Base-by-base conservation (phyloP, 1,284 basidiomycete species). In the Fomitiporia mediterranea region DNA sequence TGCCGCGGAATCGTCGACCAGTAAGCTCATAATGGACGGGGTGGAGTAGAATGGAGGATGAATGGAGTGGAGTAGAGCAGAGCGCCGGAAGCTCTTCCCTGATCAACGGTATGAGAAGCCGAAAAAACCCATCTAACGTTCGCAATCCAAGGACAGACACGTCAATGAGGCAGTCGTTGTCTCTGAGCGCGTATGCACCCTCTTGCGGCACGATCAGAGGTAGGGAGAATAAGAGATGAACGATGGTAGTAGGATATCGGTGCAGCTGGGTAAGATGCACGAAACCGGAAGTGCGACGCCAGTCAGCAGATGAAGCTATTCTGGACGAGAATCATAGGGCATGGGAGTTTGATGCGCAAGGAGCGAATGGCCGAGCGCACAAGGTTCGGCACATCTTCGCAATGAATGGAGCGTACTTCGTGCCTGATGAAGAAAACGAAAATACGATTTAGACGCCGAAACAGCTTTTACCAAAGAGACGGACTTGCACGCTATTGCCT, bases 1-100 rank as follows among this genome's bases (percentile, higher is more conserved):
- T 5, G 54, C 6, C 13, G 47, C 46, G 2, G 54, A 35, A 11
- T 42, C 54, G 27, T 55, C 46, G n/a, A 55, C 54, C 17, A 23
- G 11, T 7, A 55, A 6, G 37, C 37, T 50, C 54, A 55, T 55
- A 21, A 23, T 25, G 25, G 39, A 28, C 13, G 21, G 17, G 28
- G 37, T 51, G 38, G 9, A 23, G 49, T 28, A 9, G n/a, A 39
- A 40, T 27, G 37, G 30, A 28, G 9, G 34, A 23, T 15, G 50
- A 13, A 28, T 13, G 13, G 15, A 21, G 35, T 34, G 30, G 35
- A 35, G 32, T n/a, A 23, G n/a, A 11, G 34, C 30, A 28, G 17
- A 9, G 28, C 23, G 44, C 9, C 13, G 27, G 25, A 46, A n/a
- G 17, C n/a, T n/a, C n/a, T n/a, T n/a, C n/a, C n/a, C n/a, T 27